Base-by-base conservation (phyloP, 352 stramenopile genomes). In the Globisporangium nunn region DNA sequence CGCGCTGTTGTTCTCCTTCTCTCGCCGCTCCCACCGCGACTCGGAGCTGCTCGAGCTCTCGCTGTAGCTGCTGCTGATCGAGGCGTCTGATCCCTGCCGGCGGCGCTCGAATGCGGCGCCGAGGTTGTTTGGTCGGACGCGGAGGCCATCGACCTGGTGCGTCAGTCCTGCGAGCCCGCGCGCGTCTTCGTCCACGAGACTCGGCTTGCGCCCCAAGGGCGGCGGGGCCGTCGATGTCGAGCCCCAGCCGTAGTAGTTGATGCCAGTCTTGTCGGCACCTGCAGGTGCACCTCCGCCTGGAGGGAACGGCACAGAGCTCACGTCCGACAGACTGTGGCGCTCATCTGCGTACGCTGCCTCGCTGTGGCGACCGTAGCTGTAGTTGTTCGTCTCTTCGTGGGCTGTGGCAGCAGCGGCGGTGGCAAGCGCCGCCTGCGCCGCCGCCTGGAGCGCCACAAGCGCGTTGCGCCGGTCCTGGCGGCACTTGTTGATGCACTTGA, bases 401-500 rank as follows among this genome's bases (percentile, higher is more conserved):
- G 23, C 23, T 23, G 23, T 23, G 23, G 23, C 23, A 23, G 55
- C 57, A 30, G 48, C 28, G 1, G 61, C 45, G 15, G 39, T 52
- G 0, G 68, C 41, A 50, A 57, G 52, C 52, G 39, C 46, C 1
- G 33, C 31, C 41, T 58, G 37, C 31, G 35, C 35, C 7, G 55
- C 51, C 52, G 60, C 50, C 18, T 43, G 29, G 17, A 68, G 18
- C n/a, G 69, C 62, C 5, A 56, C 47, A 11, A 76, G 59, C 28
- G 67, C 68, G 44, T 66, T 79, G n/a, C 68, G 64, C 39, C 78
- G 75, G 29, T 86, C 72, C 28, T 80, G 71, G n/a, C 81, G 74
- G 3, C 70, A 72, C 57, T 87, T 81, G 56, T 88, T 83, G 52
- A 92, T 75, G 64, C 81, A 92, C 65, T 86, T 82, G 59, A 88